Base-by-base conservation (phyloP, 2,329 filamentous ascomycete species). In the Aspergillus aculeatus region DNA sequence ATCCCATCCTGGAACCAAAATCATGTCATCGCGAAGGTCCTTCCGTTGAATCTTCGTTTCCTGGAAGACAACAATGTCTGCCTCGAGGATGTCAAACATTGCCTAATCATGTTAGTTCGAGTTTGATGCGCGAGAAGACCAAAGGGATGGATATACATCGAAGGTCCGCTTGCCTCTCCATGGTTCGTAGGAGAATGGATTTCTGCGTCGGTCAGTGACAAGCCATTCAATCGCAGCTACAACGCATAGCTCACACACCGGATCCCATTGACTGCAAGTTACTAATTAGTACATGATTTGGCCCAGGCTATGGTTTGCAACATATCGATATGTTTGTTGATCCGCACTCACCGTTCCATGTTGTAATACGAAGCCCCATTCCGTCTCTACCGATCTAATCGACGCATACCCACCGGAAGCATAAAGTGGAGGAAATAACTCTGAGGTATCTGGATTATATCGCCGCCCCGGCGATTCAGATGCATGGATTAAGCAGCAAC, bases 41-140 rank as follows among this genome's bases (percentile, higher is more conserved):
- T 96, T 96, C 59, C 89, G 85, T 72, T 98, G 95, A 47, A 98
- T 97, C 78, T 98, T 99, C 48, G 92, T 88, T 77, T 98, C 95
- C 75, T 99, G 95, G 81, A 98, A 92, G 60, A 97, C 84, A 19
- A 98, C 87, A 64, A 99, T 95, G 74, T 99, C 95, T 56, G 93
- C 88, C 73, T 95, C 90, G 6, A 99, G 84, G 48, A 89, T 90
- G 66, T 96, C 91, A 77, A 99, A 98, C 95, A 98, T 98, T 65
- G 89, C 84, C 89, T 91, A 60, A 2, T 52, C 38, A 47, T 4
- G 54, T 57, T 14, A 51, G 35, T 50, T 32, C 7, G 23, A 31
- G 11, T 5, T 9, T 31, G 3, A 23, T 14, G n/a, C 41, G 19
- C 19, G 41, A 4, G 11, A 12, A 24, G 31, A 24, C 4, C 6